Base-by-base conservation (phyloP, 2,329 filamentous ascomycete species). In the Nothophoma quercina region DNA sequence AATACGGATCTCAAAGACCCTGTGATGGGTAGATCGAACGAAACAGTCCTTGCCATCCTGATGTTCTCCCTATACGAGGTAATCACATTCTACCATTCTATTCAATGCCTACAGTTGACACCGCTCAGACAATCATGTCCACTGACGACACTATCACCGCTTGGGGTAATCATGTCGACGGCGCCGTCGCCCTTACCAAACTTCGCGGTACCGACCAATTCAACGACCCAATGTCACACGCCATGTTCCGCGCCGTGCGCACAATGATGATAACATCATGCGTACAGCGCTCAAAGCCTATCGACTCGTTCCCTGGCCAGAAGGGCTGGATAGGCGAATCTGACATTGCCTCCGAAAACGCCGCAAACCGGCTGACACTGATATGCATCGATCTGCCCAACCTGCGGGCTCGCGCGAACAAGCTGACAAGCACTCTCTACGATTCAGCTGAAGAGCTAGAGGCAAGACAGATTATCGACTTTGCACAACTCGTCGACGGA, bases 61-160 rank as follows among this genome's bases (percentile, higher is more conserved):
- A 64, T 77, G 48, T 75, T 77, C 55, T 74, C 73, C 8, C 62
- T 77, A 28, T 77, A 76, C 39, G 75, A 77, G 67, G 74, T 76
- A 66, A 61, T 67, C 22, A 5, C 3, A 13, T 32, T 15, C 8
- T n/a, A 7, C 26, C 16, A 9, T 21, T 4, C 10, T 4, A 5
- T 13, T 25, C 13, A 16, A 29, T 10, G 22, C 3, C 22, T 3
- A 18, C 3, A 1, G 13, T 34, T 48, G 9, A 43, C 22, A 13
- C 10, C 18, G n/a, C 0, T 6, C 15, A 76, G 73, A 71, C 71
- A 6, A 73, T 77, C 38, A 73, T 71, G 62, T 68, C 69, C 8
- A 75, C 70, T 5, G 65, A 71, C 36, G 66, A 73, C 33, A 70
- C 70, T 1, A 73, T 74, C 16, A 65, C 63, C 4, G 70, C 70